phyloP scores from a whole-genome alignment of 2,329 filamentous ascomycete species.

The Pezicula rhizophila region DNA sequence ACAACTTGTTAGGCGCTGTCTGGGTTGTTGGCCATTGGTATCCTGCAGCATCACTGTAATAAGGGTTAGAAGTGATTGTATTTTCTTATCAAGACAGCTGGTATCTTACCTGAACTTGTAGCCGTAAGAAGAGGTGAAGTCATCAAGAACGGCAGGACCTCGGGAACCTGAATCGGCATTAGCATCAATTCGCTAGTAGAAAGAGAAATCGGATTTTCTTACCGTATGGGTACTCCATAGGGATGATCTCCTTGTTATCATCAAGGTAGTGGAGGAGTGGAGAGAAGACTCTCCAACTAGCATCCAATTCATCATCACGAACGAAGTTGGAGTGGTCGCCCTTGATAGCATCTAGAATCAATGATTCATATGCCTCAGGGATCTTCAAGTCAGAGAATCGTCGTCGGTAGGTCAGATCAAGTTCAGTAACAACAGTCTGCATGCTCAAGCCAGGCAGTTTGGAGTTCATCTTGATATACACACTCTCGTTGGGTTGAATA shows the following conservation, averaged over 20 bases:
- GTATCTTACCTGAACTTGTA: constrained; percentile 76
- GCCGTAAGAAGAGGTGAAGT: constrained; percentile 96
- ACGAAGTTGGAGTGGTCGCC: constrained; percentile 99
- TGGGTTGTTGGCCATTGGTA: constrained; percentile 90
- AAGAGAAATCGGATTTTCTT: constrained; percentile 32
- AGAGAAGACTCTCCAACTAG: constrained; percentile 97
- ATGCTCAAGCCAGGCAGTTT: constrained; percentile 97
- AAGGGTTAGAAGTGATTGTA: neutral
- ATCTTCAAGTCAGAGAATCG: constrained; percentile 99
- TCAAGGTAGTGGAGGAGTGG: constrained; percentile 97
- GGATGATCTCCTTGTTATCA: constrained; percentile 98
- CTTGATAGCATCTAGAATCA: constrained; percentile 96
- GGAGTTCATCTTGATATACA: constrained; percentile 99
- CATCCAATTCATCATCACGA: constrained; percentile 91
- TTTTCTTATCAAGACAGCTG: constrained; percentile 4
- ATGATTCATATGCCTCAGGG: constrained; percentile 95
- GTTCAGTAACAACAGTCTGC: constrained; percentile 98
- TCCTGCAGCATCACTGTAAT: constrained; percentile 66
- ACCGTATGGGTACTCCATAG: constrained; percentile 99
- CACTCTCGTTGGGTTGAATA: constrained; percentile 98
- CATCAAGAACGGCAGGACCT: constrained; percentile 90
- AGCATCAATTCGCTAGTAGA: constrained; percentile 4
- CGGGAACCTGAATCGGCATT: constrained; percentile 65
- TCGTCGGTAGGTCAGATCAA: constrained; percentile 95
- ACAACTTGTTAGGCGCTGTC: constrained; percentile 74